These are phyloP conservation scores for Rhododendron griersonianum DNA, from an alignment of 148 eudicot species.

Conservation along the genomic window DNA sequence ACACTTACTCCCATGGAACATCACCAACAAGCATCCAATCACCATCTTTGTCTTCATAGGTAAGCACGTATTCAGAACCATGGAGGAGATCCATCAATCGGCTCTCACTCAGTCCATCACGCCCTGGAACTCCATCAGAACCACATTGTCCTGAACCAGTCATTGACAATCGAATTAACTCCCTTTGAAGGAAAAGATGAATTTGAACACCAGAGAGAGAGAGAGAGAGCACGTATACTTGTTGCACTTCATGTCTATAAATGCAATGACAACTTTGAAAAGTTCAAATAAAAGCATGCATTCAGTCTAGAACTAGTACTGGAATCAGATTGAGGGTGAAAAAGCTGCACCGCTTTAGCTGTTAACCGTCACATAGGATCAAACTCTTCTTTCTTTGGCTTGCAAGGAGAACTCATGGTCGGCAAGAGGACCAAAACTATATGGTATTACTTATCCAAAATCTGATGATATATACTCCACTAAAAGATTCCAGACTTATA, in stretches of 20 bases:
- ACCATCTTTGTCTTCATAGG: slow-evolving; percentile 68
- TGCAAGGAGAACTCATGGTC: neutral
- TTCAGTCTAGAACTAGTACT: neutral
- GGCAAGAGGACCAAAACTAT: too few relatives aligned
- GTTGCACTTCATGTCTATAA: neutral
- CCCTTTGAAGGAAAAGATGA: neutral
- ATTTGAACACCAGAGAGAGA: neutral
- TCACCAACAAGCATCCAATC: slow-evolving; percentile 84
- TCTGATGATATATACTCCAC: neutral
- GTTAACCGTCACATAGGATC: neutral
- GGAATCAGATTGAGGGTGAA: slow-evolving; percentile 1
- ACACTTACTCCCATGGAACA: slow-evolving; percentile 76
- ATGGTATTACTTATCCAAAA: neutral
- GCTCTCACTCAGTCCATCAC: slow-evolving; percentile 39
- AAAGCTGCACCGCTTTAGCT: neutral
- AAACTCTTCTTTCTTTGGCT: neutral
- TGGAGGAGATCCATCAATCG: slow-evolving; percentile 41
- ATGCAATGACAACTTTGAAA: neutral
- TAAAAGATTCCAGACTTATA: neutral
- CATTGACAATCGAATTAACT: slow-evolving; percentile 6
- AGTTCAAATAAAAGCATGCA: neutral
- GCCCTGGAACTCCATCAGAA: slow-evolving; percentile 32
- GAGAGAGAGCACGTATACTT: neutral
- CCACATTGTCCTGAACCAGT: slow-evolving; percentile 40
- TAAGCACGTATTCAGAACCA: slow-evolving; percentile 57